Conservation (phyloP, 352 stramenopile genomes). For the Pythium myriotylum region DNA sequence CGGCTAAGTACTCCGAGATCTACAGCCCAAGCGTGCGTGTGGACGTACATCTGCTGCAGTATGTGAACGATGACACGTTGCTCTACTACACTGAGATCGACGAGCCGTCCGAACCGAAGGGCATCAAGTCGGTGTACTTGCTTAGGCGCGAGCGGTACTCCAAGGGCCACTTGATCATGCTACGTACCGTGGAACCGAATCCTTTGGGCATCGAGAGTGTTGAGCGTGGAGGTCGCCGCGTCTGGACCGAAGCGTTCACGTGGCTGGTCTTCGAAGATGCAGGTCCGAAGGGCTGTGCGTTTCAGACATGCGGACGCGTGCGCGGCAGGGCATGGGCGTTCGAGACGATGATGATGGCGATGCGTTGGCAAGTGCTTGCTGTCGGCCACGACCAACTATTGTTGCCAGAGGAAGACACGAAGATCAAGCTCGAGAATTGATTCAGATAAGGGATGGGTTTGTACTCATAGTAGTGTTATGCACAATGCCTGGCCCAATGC, state of each 20-base stretch:
- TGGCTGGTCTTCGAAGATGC: conserved; percentile 11
- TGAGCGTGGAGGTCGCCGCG: background rate
- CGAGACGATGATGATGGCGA: conserved; percentile 11
- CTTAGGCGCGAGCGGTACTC: background rate
- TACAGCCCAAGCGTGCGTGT: conserved; percentile 1
- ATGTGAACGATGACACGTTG: conserved; percentile 13
- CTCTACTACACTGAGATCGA: conserved; percentile 10
- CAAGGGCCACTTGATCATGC: conserved; percentile 11
- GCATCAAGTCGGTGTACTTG: conserved; percentile 1
- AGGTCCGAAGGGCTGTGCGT: background rate
- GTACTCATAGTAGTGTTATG: background rate
- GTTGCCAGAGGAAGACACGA: background rate
- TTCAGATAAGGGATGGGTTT: background rate
- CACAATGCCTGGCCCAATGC: background rate
- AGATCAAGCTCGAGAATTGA: background rate
- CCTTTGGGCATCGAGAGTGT: background rate
- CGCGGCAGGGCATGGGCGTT: background rate
- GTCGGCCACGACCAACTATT: conserved; percentile 5
- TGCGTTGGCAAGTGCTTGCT: conserved; percentile 13
- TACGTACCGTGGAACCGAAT: background rate
- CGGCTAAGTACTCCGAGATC: conserved; percentile 4
- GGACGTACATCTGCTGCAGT: conserved; percentile 9
- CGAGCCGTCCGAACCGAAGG: background rate
- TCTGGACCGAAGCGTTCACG: conserved; percentile 5
- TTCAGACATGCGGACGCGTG: background rate